Evolutionary conservation across 768 basidiomycete species (phyloP).

Genomic region (Psilocybe sp.): DNA sequence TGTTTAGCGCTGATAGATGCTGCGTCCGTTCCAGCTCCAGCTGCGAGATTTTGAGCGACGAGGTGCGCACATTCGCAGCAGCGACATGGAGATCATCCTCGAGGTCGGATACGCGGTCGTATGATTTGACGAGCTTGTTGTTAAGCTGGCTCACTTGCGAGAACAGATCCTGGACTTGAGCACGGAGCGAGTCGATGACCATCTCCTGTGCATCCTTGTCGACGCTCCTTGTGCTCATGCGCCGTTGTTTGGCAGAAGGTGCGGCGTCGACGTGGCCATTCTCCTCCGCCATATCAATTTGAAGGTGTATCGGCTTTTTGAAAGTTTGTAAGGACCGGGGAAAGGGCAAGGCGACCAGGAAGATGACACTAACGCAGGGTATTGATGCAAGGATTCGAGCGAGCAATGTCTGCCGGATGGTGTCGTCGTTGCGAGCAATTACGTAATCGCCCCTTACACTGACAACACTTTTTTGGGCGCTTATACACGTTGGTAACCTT

Average conservation of each 20-base stretch:
- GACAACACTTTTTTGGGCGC: too few relatives aligned
- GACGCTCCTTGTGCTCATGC: conserved; percentile 13
- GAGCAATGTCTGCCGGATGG: too few relatives aligned
- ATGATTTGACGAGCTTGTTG: conserved; percentile 86
- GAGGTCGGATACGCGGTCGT: conserved; percentile 88
- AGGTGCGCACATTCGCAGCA: conserved; percentile 53
- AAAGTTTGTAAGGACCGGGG: too few relatives aligned
- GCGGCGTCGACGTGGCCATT: conserved; percentile 3
- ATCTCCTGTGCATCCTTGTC: conserved; percentile 74
- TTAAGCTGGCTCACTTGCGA: conserved; percentile 91
- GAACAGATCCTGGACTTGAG: conserved; percentile 82
- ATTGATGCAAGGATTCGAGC: too few relatives aligned
- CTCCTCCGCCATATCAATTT: neutral
- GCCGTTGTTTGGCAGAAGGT: conserved; percentile 12
- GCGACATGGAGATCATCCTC: conserved; percentile 84
- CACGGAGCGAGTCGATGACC: conserved; percentile 77
- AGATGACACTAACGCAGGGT: too few relatives aligned
- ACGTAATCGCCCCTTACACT: too few relatives aligned
- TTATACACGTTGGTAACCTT: too few relatives aligned
- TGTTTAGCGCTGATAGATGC: conserved; percentile 87
- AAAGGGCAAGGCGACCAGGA: too few relatives aligned
- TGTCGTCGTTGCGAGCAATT: too few relatives aligned
- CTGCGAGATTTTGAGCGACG: conserved; percentile 67
- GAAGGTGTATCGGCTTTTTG: neutral
- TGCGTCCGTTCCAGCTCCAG: conserved; percentile 84